These are phyloP conservation scores for Tuctoria greenei DNA, from an alignment of 176 grass and related monocot species.

Conservation along the genomic window DNA sequence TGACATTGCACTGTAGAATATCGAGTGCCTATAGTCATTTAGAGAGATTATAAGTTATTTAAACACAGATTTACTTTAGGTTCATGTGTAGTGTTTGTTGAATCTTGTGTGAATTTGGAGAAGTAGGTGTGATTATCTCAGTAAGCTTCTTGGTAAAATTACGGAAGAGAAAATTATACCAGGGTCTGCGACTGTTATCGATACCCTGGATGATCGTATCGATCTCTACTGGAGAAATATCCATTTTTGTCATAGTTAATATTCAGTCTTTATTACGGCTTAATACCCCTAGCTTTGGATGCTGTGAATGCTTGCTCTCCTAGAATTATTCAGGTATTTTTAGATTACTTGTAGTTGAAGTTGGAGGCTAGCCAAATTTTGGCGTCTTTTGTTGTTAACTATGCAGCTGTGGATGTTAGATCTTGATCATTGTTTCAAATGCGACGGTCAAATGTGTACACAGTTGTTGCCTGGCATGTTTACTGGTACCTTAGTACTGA, in stretches of 20 bases:
- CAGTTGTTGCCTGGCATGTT: not conserved
- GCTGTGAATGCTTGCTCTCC: conserved; percentile 12
- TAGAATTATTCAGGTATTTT: not conserved
- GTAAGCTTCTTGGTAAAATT: not conserved
- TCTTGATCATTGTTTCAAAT: conserved; percentile 12
- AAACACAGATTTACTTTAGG: not conserved
- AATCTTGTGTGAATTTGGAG: not conserved
- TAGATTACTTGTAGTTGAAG: not conserved
- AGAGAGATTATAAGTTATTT: not conserved
- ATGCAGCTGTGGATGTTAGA: not conserved
- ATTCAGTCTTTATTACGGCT: not conserved
- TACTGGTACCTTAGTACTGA: not conserved
- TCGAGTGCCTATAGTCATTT: not conserved
- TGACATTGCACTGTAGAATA: not conserved
- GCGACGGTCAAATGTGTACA: not conserved
- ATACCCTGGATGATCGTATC: not conserved
- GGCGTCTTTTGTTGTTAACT: not conserved
- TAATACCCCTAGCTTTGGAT: not conserved
- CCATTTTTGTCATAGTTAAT: not conserved
- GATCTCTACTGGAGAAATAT: not conserved
- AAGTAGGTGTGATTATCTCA: not conserved
- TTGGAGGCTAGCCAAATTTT: not conserved
- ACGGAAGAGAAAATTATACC: not conserved
- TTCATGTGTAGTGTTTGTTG: not conserved
- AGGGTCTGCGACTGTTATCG: not conserved